Evolutionary conservation across 2,329 filamentous ascomycete genomes (phyloP).

Genomic region (Neofusicoccum kwambonambiense): DNA sequence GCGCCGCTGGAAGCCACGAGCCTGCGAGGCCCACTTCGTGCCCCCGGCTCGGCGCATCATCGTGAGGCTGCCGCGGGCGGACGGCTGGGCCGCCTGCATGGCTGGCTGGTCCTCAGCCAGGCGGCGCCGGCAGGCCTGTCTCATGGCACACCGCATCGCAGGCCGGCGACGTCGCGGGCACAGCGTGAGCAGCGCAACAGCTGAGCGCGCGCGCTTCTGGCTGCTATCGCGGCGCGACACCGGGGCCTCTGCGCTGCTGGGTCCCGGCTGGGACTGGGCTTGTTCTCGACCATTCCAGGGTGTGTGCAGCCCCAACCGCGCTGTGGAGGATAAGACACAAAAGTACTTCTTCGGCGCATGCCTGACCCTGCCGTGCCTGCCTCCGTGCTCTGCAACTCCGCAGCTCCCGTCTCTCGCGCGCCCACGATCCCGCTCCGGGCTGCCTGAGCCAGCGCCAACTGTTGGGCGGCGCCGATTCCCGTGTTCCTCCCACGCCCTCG

Average conservation of each 20-base stretch:
- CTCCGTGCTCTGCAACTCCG: not conserved
- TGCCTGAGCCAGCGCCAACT: not conserved
- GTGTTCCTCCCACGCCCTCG: not conserved
- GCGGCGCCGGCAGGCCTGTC: not conserved
- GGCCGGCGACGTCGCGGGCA: not conserved
- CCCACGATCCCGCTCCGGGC: not conserved
- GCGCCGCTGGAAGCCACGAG: not conserved
- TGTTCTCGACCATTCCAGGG: constrained; percentile 18
- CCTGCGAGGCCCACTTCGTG: not conserved
- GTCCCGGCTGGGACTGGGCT: not conserved
- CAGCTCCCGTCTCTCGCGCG: not conserved
- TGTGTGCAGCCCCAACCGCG: constrained; percentile 12
- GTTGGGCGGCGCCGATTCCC: not conserved
- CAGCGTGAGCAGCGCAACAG: not conserved
- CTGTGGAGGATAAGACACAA: not conserved
- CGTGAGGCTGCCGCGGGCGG: not conserved
- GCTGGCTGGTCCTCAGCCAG: not conserved
- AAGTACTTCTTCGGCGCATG: not conserved
- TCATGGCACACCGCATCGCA: constrained; percentile 4
- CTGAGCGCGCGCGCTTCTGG: not conserved
- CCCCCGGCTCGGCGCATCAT: not conserved
- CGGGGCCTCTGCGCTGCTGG: not conserved
- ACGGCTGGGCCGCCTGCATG: not conserved
- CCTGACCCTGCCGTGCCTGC: not conserved
- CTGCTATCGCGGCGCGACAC: not conserved